Evolutionary conservation across 805 yeast species (phyloP), one percentile per base, ranked within the genome.

Genomic region (Yamadazyma takamatsuzukensis): DNA sequence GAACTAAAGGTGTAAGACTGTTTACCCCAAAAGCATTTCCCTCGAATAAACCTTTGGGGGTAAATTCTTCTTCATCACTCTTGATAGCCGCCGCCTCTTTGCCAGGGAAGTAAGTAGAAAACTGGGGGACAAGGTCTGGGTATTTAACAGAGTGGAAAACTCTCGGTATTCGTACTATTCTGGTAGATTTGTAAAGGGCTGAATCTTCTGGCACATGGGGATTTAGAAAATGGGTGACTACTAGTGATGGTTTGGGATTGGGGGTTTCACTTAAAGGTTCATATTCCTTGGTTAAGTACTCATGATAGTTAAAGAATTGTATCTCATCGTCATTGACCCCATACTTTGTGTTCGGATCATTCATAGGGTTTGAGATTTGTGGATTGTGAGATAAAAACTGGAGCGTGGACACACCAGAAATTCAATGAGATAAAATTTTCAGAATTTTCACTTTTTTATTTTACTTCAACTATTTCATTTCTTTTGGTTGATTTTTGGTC

Each of bases 111-210:
- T 39, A 50, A 0, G 52, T 51, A 6, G 83, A 76, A 49, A 81
- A 82, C 41, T 66, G 73, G 2, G 88, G 87, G 13, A 64, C 59
- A 19, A 57, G 22, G 37, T 68, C 69, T 3, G 67, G 59, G 7
- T 47, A 51, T 5, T 21, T 34, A 13, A 39, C 26, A 1, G 49
- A 44, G 12, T 59, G 58, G 35, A 68, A 75, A 2, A 62, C 37
- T 39, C 88, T 53, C 4, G 90, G 87, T 3, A 82, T 64, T 32
- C 89, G 51, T 4, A 82, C 79, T n/a, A 83, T 65, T 37, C 90
- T 57, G 0, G 83, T 75, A 6, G 46, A 36, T 13, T 35, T 27
- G 37, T 47, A 67, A 15, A 43, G 32, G 0, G 37, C 33, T 2
- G 74, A 58, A 6, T 46, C 47, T 3, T 31, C 37, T 3, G 61